Evolutionary conservation across 495 filamentous ascomycete species (phyloP).

Genomic region (Daldinia bambusicola): DNA sequence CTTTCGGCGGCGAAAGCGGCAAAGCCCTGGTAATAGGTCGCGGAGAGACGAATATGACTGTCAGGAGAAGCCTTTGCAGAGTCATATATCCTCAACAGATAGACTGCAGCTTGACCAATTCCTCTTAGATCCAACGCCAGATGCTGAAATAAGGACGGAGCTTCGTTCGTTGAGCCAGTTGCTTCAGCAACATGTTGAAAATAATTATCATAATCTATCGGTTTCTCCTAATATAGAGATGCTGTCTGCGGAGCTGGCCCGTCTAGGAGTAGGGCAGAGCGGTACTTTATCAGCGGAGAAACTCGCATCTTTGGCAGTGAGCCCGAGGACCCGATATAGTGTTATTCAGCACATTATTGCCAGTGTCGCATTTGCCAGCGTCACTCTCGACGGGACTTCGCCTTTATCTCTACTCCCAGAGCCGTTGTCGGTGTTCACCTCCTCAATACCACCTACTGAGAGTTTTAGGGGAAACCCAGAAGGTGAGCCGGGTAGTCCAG

Average conservation of each 20-base stretch:
- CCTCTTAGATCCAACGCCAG: constrained; percentile 47
- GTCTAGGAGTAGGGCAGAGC: constrained; percentile 44
- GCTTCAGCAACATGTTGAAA: constrained; percentile 50
- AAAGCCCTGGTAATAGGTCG: background rate
- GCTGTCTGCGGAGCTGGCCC: constrained; percentile 37
- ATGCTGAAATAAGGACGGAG: constrained; percentile 47
- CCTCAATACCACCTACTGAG: constrained; percentile 43
- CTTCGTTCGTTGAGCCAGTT: constrained; percentile 44
- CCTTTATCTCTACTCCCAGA: constrained; percentile 49
- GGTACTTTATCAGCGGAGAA: constrained; percentile 23
- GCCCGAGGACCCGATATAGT: constrained; percentile 42
- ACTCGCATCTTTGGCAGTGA: constrained; percentile 43
- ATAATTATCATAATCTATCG: constrained; percentile 48
- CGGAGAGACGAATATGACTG: constrained; percentile 23
- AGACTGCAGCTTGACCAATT: constrained; percentile 42
- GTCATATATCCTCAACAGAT: constrained; percentile 16
- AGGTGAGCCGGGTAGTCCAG: constrained; percentile 15
- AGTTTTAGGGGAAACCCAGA: constrained; percentile 24
- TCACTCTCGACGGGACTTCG: constrained; percentile 40
- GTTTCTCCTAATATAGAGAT: constrained; percentile 32
- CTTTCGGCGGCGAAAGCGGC: constrained; percentile 24
- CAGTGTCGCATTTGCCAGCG: constrained; percentile 47
- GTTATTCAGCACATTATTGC: constrained; percentile 51
- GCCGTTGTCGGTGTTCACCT: constrained; percentile 45
- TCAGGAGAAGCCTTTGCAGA: constrained; percentile 30